phyloP scores from a whole-genome alignment of 1,284 basidiomycete genomes.

The Fomitopsis pinicola region DNA sequence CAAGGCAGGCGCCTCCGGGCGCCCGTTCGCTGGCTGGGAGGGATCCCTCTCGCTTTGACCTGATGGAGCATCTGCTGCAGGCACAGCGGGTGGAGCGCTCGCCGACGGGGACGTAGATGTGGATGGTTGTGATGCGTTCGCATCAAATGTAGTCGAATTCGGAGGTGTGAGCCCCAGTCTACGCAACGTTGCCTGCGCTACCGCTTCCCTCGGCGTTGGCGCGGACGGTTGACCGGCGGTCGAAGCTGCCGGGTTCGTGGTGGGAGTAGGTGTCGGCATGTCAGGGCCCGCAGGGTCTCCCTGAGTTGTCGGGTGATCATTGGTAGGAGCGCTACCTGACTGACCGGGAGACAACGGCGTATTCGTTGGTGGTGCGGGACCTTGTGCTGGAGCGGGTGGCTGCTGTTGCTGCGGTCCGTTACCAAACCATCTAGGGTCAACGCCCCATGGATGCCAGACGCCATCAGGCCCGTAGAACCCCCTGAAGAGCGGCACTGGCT shows the following conservation, averaged over 20 bases:
- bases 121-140: background rate
- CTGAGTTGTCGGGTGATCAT: background rate
- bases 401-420: background rate
- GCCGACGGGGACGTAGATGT: background rate
- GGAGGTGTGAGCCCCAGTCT: constrained; percentile 17
- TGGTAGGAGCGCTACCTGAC: background rate
- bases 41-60: background rate
- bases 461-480: constrained; percentile 63
- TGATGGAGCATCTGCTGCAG: background rate
- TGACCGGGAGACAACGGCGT: background rate
- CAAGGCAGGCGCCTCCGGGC: constrained; percentile 38
- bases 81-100: background rate
- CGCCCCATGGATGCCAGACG: constrained; percentile 59
- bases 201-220: constrained; percentile 30
- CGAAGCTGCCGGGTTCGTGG: constrained; percentile 5
- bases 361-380: constrained; percentile 1
- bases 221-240: background rate
- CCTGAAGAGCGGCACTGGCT: constrained; percentile 29
- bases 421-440: constrained; percentile 22
- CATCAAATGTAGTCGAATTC: background rate
- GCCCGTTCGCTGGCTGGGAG: constrained; percentile 5
- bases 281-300: background rate
- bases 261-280: constrained; percentile 1
- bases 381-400: constrained; percentile 5
- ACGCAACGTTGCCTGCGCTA: constrained; percentile 33